Conservation (phyloP, 257 asterid genomes). For the Lavandula angustifolia region DNA sequence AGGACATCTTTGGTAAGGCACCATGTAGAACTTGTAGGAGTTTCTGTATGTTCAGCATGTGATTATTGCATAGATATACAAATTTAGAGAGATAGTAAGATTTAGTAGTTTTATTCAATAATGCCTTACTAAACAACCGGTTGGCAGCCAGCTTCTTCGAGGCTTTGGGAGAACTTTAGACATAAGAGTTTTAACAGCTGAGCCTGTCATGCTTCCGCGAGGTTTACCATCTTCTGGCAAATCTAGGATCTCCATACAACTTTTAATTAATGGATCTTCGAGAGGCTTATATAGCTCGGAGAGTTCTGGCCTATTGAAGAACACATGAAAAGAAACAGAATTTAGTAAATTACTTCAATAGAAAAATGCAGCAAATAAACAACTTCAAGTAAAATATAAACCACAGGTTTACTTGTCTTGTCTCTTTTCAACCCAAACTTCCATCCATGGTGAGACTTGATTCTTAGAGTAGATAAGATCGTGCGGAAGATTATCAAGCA, state of each 20-base stretch:
- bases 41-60: conserved; percentile 57
- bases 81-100: conserved; percentile 11
- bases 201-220: conserved; percentile 49
- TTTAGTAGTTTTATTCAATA: neutral
- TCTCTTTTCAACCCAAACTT: conserved; percentile 86
- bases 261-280: conserved; percentile 64
- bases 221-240: conserved; percentile 52
- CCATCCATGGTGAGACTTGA: conserved; percentile 94
- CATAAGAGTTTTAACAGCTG: conserved; percentile 47
- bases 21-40: conserved; percentile 84
- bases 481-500: conserved; percentile 98
- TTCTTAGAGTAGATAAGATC: conserved; percentile 80
- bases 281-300: conserved; percentile 76
- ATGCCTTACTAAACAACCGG: conserved; percentile 80
- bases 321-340: conserved; percentile 16
- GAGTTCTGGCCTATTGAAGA: conserved; percentile 57
- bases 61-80: conserved; percentile 29
- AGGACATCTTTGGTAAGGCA: conserved; percentile 97
- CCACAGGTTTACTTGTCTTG: conserved; percentile 47
- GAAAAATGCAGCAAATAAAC: conserved; percentile 14
- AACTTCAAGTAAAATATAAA: conserved; percentile 1
- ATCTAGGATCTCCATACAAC: conserved; percentile 78
- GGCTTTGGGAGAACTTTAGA: conserved; percentile 84
- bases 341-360: conserved; percentile 15
- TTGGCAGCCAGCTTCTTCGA: conserved; percentile 95